A percentile compares a stretch with the other conserved stretches of the same genome.
phyloP scores from a whole-genome alignment of 768 basidiomycete species.

The Serendipita indica region DNA sequence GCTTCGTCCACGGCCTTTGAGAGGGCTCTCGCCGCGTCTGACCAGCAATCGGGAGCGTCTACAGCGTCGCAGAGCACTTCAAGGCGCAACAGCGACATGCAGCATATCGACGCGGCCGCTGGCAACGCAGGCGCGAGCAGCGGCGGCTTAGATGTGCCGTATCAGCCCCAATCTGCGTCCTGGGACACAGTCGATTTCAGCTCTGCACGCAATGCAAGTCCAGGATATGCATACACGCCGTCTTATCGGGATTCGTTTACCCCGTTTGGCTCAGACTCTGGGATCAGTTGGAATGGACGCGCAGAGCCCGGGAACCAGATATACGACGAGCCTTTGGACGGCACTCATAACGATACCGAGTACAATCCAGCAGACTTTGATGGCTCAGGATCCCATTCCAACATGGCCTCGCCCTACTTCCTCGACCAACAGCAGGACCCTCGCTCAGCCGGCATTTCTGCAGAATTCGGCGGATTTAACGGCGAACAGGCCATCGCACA shows the following conservation, averaged over 20 bases:
- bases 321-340: conserved; percentile 4
- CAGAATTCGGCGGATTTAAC: not conserved
- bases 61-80: not conserved
- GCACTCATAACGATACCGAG: not conserved
- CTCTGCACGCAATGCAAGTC: conserved; percentile 2
- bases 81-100: not conserved
- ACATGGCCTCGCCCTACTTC: not conserved
- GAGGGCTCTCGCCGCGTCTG: not conserved
- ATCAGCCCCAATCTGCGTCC: conserved; percentile 3
- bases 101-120: not conserved
- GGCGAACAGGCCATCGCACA: not conserved
- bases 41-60: not conserved
- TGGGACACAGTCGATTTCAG: conserved; percentile 8
- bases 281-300: conserved; percentile 6
- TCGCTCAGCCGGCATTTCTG: not conserved
- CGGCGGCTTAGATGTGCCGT: not conserved
- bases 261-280: conserved; percentile 6
- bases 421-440: conserved; percentile 2
- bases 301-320: not conserved
- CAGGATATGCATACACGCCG: not conserved
- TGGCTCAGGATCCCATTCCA: not conserved
- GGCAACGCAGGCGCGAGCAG: conserved; percentile 2
- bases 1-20: not conserved
- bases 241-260: conserved; percentile 7
- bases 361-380: conserved; percentile 9